Conservation (phyloP, 2,329 filamentous ascomycete genomes). For the Lomentospora prolificans region DNA sequence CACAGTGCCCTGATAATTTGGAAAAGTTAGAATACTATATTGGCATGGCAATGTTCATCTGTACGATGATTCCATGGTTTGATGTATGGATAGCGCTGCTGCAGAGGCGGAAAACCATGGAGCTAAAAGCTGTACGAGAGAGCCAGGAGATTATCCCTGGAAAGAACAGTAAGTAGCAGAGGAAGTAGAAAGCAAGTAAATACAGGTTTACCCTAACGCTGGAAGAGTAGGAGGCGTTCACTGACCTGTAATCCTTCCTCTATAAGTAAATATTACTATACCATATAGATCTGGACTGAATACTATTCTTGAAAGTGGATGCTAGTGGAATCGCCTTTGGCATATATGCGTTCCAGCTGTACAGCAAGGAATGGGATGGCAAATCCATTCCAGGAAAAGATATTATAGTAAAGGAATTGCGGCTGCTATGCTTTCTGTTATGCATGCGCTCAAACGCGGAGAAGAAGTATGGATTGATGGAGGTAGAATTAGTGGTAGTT, state of each 20-base stretch:
- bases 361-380: neutral
- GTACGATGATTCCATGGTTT: neutral
- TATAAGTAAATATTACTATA: slow-evolving; percentile 1
- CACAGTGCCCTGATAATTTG: neutral
- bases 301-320: slow-evolving; percentile 1
- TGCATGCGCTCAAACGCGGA: neutral
- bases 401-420: neutral
- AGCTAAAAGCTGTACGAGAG: no score
- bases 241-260: neutral
- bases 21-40: neutral
- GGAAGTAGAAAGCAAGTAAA: no score
- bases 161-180: no score
- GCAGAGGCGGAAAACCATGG: no score
- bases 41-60: neutral
- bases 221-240: neutral
- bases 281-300: slow-evolving; percentile 6
- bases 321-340: neutral
- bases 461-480: neutral
- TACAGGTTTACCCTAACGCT: neutral
- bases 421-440: neutral
- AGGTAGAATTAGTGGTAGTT: neutral
- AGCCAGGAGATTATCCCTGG: no score
- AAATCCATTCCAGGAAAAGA: neutral
- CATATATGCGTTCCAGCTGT: neutral
- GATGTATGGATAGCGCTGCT: neutral